Conservation (phyloP, 2,329 filamentous ascomycete genomes). For the Colletotrichum sp. region DNA sequence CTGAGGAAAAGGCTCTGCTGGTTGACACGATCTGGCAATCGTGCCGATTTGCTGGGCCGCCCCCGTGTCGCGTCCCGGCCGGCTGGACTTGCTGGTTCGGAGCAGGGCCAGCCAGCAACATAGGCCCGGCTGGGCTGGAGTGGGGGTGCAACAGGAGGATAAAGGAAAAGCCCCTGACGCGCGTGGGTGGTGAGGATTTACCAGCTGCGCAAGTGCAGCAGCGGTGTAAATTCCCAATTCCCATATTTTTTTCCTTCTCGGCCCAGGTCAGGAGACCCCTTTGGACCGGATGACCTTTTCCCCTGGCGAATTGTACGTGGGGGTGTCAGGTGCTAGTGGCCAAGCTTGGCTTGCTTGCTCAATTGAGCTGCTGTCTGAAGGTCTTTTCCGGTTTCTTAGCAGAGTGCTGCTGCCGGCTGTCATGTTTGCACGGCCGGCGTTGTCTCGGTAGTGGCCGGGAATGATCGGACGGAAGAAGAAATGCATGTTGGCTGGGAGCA, state of each 20-base stretch:
- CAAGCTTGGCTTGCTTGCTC: not conserved
- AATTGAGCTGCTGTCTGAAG: not conserved
- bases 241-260: not conserved
- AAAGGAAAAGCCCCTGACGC: not conserved
- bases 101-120: not conserved
- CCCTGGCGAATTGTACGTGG: constrained; percentile 4
- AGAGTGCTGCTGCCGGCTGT: not conserved
- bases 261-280: constrained; percentile 2
- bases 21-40: constrained; percentile 15
- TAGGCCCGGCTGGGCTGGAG: not conserved
- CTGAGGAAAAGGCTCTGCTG: not conserved
- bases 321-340: constrained; percentile 1
- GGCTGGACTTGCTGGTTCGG: constrained; percentile 15
- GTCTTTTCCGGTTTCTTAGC: not conserved
- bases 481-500: not conserved
- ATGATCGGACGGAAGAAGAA: not conserved
- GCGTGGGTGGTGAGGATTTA: not conserved
- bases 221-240: not conserved
- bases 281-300: not conserved
- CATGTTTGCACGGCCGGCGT: not conserved
- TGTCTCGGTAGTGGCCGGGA: not conserved
- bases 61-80: not conserved
- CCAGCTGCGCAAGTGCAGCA: not conserved
- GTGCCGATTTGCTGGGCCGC: constrained; percentile 18
- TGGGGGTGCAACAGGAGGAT: not conserved